Evolutionary conservation across 2,329 filamentous ascomycete species (phyloP).

Genomic region (Claviceps capensis): DNA sequence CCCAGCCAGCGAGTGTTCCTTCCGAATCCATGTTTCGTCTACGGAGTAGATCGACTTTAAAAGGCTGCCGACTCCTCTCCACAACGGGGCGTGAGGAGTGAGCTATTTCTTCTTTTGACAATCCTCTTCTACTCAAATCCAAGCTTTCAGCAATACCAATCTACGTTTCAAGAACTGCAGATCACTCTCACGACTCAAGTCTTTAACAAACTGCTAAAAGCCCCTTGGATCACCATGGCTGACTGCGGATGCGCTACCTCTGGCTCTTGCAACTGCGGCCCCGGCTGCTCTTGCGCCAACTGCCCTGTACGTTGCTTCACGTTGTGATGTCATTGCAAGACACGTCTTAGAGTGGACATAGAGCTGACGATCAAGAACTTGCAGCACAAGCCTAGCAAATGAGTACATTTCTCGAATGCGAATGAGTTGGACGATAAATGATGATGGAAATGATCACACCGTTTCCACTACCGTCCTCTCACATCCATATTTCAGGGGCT

Average conservation of each 20-base stretch:
- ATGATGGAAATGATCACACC: too few species aligned
- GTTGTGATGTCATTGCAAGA: too few species aligned
- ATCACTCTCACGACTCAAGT: neutral
- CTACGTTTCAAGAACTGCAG: neutral
- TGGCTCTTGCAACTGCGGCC: constrained; percentile 28
- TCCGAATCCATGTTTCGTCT: neutral
- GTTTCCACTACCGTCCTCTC: too few species aligned
- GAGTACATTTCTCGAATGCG: neutral
- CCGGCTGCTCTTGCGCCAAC: constrained; percentile 26
- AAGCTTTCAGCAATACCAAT: neutral
- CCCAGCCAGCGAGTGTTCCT: neutral
- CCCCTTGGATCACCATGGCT: constrained; percentile 21
- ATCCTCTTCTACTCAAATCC: neutral
- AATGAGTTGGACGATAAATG: too few species aligned
- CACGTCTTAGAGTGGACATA: neutral
- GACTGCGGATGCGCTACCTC: constrained; percentile 28
- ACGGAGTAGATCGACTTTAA: neutral
- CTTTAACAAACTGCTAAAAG: constrained; percentile 1
- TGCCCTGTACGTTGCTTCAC: constrained; percentile 25
- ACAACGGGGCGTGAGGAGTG: neutral
- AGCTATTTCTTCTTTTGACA: too few species aligned
- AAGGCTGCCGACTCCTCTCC: neutral
- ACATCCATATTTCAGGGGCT: too few species aligned
- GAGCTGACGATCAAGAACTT: neutral
- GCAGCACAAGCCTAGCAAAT: neutral